Percentiles rank a stretch among this genome's conserved stretches.
phyloP scores from a whole-genome alignment of 768 basidiomycete species.

The Xerocomellus intermedius region DNA sequence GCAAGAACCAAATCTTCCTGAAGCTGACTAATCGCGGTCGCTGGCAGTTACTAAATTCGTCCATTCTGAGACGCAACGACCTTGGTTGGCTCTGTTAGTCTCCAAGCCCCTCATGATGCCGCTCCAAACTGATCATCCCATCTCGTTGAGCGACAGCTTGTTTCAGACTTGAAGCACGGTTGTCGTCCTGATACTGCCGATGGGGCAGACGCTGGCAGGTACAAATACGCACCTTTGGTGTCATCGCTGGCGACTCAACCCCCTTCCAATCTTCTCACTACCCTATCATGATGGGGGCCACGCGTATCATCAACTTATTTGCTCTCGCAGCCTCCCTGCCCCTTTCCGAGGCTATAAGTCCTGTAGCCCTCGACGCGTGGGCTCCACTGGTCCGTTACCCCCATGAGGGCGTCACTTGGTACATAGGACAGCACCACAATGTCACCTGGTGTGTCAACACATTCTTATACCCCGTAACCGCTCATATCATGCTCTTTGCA shows the following conservation, averaged over 20 bases:
- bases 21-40: too few relatives aligned
- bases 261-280: too few relatives aligned
- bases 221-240: conserved; percentile 1
- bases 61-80: too few relatives aligned
- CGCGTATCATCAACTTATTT: conserved; percentile 6
- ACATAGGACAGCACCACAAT: neutral
- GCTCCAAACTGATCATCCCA: neutral
- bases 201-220: neutral
- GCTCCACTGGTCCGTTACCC: conserved; percentile 28
- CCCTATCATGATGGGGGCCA: conserved; percentile 1
- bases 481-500: conserved; percentile 8
- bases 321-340: conserved; percentile 13
- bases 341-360: neutral
- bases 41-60: too few relatives aligned
- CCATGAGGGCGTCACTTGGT: neutral
- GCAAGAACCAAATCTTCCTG: too few relatives aligned
- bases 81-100: too few relatives aligned
- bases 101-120: too few relatives aligned
- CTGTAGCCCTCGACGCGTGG: conserved; percentile 22
- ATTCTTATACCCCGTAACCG: neutral
- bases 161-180: neutral
- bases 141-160: neutral
- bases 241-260: too few relatives aligned
- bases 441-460: conserved; percentile 30
- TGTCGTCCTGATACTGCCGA: too few relatives aligned